These are phyloP conservation scores for Fusarium abutilonis DNA, from an alignment of 2,329 filamentous ascomycete genomes.

Conservation along the genomic window DNA sequence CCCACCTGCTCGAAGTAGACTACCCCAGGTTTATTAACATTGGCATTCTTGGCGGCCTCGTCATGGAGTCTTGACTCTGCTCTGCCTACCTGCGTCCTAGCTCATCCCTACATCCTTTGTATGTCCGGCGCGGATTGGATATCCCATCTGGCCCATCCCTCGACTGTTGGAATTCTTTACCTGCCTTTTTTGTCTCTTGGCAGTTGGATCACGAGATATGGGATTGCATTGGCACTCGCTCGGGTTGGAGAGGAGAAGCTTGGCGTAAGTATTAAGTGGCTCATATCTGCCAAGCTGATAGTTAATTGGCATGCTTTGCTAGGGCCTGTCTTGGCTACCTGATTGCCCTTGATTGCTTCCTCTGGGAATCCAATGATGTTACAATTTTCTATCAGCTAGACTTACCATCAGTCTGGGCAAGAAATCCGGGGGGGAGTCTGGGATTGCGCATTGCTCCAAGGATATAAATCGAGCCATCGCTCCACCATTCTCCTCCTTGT, in stretches of 20 bases:
- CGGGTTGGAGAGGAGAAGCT: constrained; percentile 23
- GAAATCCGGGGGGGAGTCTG: neutral
- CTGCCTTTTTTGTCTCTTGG: constrained; percentile 36
- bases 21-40: too few species aligned
- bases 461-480: constrained; percentile 16
- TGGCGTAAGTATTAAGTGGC: constrained; percentile 34
- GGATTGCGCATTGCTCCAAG: neutral
- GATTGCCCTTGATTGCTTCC: constrained; percentile 3
- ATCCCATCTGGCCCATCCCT: too few species aligned
- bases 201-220: constrained; percentile 28
- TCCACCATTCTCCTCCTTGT: constrained; percentile 14
- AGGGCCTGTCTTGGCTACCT: constrained; percentile 20
- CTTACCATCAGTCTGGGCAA: neutral
- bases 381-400: neutral
- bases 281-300: constrained; percentile 17
- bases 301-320: constrained; percentile 9
- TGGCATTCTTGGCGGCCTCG: too few species aligned
- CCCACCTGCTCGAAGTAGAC: too few species aligned
- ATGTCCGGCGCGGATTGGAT: too few species aligned
- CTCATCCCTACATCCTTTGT: too few species aligned
- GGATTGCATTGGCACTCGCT: constrained; percentile 20
- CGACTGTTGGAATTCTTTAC: neutral
- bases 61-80: too few species aligned
- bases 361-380: neutral
- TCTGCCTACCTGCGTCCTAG: too few species aligned